Conservation (phyloP, 2,329 filamentous ascomycete genomes). For the Epichloe baconii region DNA sequence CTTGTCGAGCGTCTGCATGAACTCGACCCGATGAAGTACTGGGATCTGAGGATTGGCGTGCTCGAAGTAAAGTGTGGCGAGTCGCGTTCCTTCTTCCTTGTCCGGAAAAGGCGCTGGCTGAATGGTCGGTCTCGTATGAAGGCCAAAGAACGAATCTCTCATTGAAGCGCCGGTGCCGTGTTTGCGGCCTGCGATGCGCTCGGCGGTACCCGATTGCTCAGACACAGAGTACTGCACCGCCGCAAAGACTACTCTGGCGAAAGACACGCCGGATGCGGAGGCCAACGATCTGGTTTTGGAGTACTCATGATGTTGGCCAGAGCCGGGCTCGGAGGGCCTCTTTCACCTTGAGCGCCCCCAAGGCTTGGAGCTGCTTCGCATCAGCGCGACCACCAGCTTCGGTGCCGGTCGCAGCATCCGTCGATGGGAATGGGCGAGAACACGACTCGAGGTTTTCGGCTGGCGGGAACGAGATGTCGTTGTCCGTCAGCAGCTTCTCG, state of each 20-base stretch:
- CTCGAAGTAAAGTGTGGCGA: slow-evolving; percentile 83
- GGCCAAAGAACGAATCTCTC: slow-evolving; percentile 93
- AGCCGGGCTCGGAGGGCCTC: slow-evolving; percentile 20
- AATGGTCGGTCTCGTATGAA: slow-evolving; percentile 82
- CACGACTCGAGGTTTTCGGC: slow-evolving; percentile 56
- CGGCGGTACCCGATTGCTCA: slow-evolving; percentile 38
- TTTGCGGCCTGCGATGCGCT: slow-evolving; percentile 13
- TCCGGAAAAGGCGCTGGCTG: slow-evolving; percentile 75
- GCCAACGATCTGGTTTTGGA: slow-evolving; percentile 67
- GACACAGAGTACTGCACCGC: slow-evolving; percentile 66
- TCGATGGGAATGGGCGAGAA: slow-evolving; percentile 29
- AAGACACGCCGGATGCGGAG: slow-evolving; percentile 82
- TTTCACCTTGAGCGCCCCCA: slow-evolving; percentile 17
- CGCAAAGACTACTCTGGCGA: slow-evolving; percentile 86
- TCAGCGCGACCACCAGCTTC: too few species aligned
- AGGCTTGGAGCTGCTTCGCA: too few species aligned
- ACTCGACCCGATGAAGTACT: slow-evolving; percentile 77
- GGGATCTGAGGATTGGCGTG: slow-evolving; percentile 94
- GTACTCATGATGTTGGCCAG: slow-evolving; percentile 68
- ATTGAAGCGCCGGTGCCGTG: slow-evolving; percentile 52
- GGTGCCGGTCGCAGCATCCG: slow-evolving; percentile 17
- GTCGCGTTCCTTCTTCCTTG: slow-evolving; percentile 54
- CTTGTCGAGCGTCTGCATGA: slow-evolving; percentile 75
- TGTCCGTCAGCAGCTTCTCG: slow-evolving; percentile 57
- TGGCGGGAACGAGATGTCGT: slow-evolving; percentile 59